phyloP scores from a whole-genome alignment of 2,329 filamentous ascomycete genomes.

The Nigrospora oryzae region DNA sequence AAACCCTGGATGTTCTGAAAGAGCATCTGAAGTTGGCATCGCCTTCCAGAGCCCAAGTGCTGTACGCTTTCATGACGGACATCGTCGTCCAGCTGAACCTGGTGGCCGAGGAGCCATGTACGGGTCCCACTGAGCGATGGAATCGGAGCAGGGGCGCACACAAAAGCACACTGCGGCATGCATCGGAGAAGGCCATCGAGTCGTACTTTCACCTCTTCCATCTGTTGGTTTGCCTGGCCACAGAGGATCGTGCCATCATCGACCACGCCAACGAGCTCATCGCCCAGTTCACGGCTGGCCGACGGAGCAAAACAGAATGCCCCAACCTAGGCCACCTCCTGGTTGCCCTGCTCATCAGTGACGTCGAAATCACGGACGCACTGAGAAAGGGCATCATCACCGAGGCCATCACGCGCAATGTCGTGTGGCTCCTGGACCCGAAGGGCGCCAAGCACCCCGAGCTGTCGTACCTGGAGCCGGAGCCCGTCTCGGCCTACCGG shows the following conservation, averaged over 20 bases:
- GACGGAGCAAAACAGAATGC: constrained; percentile 28
- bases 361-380: constrained; percentile 26
- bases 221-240: constrained; percentile 37
- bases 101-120: constrained; percentile 22
- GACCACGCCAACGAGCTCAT: constrained; percentile 30
- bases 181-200: constrained; percentile 43
- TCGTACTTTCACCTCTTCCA: constrained; percentile 45
- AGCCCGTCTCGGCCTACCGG: constrained; percentile 32
- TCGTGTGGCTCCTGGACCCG: constrained; percentile 39
- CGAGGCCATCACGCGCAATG: constrained; percentile 40
- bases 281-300: constrained; percentile 25
- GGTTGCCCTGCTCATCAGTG: constrained; percentile 35
- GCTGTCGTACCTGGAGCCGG: constrained; percentile 34
- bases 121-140: no score
- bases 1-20: constrained; percentile 18
- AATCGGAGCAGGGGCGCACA: not conserved
- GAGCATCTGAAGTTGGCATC: constrained; percentile 10
- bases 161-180: constrained; percentile 31
- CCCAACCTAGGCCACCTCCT: constrained; percentile 41
- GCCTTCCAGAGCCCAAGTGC: constrained; percentile 20
- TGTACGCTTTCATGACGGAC: constrained; percentile 41
- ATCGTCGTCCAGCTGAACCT: constrained; percentile 39
- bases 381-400: constrained; percentile 33
- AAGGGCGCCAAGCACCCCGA: constrained; percentile 28
- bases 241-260: constrained; percentile 24